Base-by-base conservation (phyloP, 257 asterid species). In the Leptodermis oblonga region DNA sequence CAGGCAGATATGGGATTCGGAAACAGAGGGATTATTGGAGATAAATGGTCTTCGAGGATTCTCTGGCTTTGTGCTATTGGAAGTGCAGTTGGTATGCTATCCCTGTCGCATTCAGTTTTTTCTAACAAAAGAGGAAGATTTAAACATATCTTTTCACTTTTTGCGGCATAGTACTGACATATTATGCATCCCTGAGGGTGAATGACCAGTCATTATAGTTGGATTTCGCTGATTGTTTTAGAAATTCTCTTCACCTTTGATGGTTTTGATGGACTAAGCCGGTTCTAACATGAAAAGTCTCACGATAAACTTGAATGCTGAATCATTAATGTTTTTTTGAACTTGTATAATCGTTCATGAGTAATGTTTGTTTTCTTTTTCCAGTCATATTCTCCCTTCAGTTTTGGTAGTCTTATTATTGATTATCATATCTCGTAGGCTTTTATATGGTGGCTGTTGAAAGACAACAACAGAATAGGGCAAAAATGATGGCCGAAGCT, bases 21-120 rank as follows among this genome's bases (percentile, higher is more conserved):
- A n/a, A 87, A 90, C 43, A 82, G 98, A 73, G 98, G 96, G 82
- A 73, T 82, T 39, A 80, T 92, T 82, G 73, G 79, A 72, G 97
- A 92, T 73, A 87, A 73, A 83, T 90, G 96, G 97, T 90, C 98
- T 59, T 85, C 93, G 6, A 88, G 82, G 76, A 58, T 92, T 64
- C 96, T 92, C 67, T 92, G 98, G 98, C 42, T 90, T 70, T 62
- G 84, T 67, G 98, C 96, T 28, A 37, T 92, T 74, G 98, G 97
- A 72, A 92, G 92, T 84, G 97, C 96, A 55, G 65, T 86, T 62
- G 96, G 98, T 92, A 85, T 67, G 85, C 28, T 34, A 18, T 4
- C 22, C 28, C 69, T 46, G 22, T 20, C 4, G 12, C 49, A 15
- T 61, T 34, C 33, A 10, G 1, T n/a, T 72, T 68, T 41, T 9